Percentiles rank a stretch among this genome's conserved stretches.
Conservation (phyloP, 2,329 filamentous ascomycete species). For the Exophiala bonariae region DNA sequence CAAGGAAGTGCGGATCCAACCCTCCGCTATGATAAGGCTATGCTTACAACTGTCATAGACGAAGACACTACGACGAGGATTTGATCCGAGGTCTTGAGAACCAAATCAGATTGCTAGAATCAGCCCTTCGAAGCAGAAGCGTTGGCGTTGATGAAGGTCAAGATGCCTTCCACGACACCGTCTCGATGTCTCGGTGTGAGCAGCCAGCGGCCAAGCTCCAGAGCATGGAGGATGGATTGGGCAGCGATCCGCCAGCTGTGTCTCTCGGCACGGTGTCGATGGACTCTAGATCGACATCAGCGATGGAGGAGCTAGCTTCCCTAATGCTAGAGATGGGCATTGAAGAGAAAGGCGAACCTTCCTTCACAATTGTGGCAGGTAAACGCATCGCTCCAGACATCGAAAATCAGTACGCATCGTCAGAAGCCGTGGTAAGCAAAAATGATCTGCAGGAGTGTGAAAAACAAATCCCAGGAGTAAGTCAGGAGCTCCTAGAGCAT, state of each 20-base stretch:
- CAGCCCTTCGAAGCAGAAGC: neutral
- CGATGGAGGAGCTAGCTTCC: constrained; percentile 2
- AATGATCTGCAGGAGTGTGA: too few species aligned
- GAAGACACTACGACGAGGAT: neutral
- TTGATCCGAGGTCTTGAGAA: neutral
- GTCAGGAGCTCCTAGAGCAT: neutral
- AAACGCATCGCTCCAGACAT: neutral
- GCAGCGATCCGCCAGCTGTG: too few species aligned
- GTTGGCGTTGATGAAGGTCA: neutral
- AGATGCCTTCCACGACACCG: neutral
- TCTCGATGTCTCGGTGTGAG: neutral
- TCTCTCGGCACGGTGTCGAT: too few species aligned
- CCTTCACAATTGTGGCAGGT: constrained; percentile 1
- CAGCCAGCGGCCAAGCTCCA: neutral
- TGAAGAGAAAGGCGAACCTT: constrained; percentile 4
- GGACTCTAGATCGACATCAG: neutral
- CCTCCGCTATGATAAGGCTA: neutral
- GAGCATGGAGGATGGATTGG: too few species aligned
- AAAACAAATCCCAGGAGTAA: neutral
- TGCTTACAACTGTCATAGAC: neutral
- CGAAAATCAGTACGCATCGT: neutral
- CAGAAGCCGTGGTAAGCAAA: neutral
- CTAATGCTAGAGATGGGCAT: constrained; percentile 3
- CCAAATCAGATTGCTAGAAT: neutral
- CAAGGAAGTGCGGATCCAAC: neutral